These are phyloP conservation scores for Nemania serpens DNA, from an alignment of 2,329 filamentous ascomycete species.

Conservation along the genomic window DNA sequence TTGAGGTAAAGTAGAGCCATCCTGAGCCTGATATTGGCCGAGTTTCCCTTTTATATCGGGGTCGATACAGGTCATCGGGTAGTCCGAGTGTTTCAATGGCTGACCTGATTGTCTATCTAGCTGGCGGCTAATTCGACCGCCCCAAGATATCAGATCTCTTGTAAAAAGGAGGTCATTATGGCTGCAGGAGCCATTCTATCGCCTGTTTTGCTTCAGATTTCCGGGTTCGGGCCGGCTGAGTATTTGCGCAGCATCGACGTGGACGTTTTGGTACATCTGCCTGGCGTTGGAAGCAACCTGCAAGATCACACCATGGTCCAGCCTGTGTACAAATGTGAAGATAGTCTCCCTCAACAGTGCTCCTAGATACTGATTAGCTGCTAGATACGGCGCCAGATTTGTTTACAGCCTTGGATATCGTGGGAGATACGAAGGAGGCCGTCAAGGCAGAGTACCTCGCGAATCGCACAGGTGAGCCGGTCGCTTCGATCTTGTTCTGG, in stretches of 20 bases:
- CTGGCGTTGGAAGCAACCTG: constrained; percentile 41
- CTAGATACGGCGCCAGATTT: constrained; percentile 33
- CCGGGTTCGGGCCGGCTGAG: constrained; percentile 41
- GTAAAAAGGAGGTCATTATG: constrained; percentile 40
- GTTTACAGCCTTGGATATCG: constrained; percentile 37
- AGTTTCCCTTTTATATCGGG: too few relatives aligned
- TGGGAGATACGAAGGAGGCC: constrained; percentile 29
- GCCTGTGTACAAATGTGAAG: constrained; percentile 36
- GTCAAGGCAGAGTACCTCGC: constrained; percentile 33
- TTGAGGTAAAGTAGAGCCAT: constrained; percentile 43
- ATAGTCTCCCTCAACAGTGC: neutral
- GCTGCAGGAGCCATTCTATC: constrained; percentile 41
- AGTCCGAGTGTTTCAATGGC: neutral
- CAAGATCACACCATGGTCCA: constrained; percentile 42
- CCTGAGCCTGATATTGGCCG: neutral
- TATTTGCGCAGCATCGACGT: constrained; percentile 39
- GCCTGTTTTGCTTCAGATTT: constrained; percentile 41
- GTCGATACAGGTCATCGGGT: neutral
- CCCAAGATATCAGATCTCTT: constrained; percentile 32
- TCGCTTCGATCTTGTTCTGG: neutral
- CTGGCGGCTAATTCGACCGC: constrained; percentile 35
- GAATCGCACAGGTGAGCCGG: constrained; percentile 34
- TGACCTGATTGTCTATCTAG: constrained; percentile 30
- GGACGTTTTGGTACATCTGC: constrained; percentile 39
- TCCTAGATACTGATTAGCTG: neutral